Evolutionary conservation across 805 yeast species (phyloP).

Genomic region (Saturnispora saitoi): DNA sequence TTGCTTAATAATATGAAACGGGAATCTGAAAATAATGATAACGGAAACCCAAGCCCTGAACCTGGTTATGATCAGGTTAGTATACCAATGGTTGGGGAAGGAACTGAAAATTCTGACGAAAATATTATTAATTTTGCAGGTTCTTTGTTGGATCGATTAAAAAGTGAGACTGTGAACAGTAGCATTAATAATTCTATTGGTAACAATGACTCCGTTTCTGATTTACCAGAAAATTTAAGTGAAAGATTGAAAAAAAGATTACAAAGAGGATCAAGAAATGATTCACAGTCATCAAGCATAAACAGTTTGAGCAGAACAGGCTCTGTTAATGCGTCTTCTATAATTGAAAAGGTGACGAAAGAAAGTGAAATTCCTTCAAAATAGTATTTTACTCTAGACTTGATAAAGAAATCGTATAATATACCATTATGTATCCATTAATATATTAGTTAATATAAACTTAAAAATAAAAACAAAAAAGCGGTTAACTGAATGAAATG

Average conservation of each 20-base stretch:
- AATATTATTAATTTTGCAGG: conserved; percentile 14
- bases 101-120: conserved; percentile 7
- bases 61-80: background rate
- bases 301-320: conserved; percentile 15
- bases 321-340: conserved; percentile 12
- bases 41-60: background rate
- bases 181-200: background rate
- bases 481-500: background rate
- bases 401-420: background rate
- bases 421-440: background rate
- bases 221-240: conserved; percentile 18
- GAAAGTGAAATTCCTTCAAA: background rate
- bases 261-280: conserved; percentile 14
- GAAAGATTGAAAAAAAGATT: conserved; percentile 25
- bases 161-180: conserved; percentile 5
- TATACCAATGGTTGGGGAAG: background rate
- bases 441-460: background rate
- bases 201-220: background rate
- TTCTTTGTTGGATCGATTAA: background rate
- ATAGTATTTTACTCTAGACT: background rate
- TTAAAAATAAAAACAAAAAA: no score
- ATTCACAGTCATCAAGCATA: background rate
- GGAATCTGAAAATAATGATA: conserved; percentile 25
- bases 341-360: background rate
- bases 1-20: conserved; percentile 68